phyloP scores from a whole-genome alignment of 176 grass and related monocot genomes.

The Zizania latifolia region DNA sequence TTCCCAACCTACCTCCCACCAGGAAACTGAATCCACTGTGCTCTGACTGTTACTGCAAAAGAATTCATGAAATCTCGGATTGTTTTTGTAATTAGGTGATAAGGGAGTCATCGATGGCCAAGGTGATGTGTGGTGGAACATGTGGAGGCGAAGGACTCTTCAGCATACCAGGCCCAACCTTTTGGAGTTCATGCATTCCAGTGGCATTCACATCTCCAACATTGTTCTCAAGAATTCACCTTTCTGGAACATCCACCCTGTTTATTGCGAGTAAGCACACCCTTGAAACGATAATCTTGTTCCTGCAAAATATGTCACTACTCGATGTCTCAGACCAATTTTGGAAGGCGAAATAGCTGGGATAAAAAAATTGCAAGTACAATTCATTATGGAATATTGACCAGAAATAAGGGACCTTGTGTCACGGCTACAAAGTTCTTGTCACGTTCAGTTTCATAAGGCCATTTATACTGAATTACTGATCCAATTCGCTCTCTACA shows the following conservation, averaged over 20 bases:
- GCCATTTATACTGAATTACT: neutral
- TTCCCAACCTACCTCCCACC: no score
- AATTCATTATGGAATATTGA: neutral
- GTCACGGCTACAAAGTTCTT: neutral
- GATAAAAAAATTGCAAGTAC: neutral
- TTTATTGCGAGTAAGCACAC: slow-evolving; percentile 60
- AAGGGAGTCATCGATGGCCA: slow-evolving; percentile 75
- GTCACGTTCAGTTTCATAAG: neutral
- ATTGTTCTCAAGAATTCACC: slow-evolving; percentile 74
- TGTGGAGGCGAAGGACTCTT: slow-evolving; percentile 69
- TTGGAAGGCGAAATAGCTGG: neutral
- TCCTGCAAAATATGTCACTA: neutral
- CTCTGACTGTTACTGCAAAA: neutral
- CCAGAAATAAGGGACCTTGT: neutral
- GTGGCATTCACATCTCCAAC: slow-evolving; percentile 74
- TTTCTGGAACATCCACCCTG: slow-evolving; percentile 94
- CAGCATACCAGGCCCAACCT: slow-evolving; percentile 64
- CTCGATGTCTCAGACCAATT: neutral
- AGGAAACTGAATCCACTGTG: no score
- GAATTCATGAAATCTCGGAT: neutral
- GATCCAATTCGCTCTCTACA: neutral
- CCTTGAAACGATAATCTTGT: neutral
- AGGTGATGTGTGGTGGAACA: slow-evolving; percentile 95
- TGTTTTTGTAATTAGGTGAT: slow-evolving; percentile 32
- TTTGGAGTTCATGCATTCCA: slow-evolving; percentile 85